Evolutionary conservation across 257 asterid genomes (phyloP).

Genomic region (Thymus quinquecostatus): DNA sequence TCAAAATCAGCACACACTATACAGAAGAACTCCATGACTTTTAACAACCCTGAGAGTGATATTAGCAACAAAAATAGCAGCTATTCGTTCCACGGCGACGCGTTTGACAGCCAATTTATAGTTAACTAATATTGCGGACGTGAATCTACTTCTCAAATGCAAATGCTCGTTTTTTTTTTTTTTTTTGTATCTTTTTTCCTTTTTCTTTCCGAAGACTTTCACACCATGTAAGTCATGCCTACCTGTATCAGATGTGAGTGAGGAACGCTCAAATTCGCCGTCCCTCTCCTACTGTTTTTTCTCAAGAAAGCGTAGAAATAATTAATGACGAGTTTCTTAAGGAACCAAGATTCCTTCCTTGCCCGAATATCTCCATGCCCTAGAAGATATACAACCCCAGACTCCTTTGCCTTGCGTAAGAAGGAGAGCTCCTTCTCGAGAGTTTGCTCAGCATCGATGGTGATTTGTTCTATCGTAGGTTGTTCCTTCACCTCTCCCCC

Average conservation of each 20-base stretch:
- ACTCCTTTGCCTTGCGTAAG: conserved; percentile 78
- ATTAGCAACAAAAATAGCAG: not conserved
- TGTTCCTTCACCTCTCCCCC: conserved; percentile 49
- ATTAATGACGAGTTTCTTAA: conserved; percentile 87
- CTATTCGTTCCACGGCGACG: conserved; percentile 1
- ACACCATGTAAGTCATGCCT: conserved; percentile 97
- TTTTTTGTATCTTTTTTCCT: too few relatives aligned
- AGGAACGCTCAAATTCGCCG: conserved; percentile 84
- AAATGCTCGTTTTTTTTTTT: not conserved
- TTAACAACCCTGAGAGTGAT: conserved; percentile 1
- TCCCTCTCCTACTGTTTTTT: conserved; percentile 87
- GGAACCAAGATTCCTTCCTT: conserved; percentile 89
- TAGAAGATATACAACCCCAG: conserved; percentile 90
- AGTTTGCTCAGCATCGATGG: conserved; percentile 67
- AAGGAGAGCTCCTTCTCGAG: conserved; percentile 91
- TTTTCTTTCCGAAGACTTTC: conserved; percentile 24
- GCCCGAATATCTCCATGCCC: conserved; percentile 94
- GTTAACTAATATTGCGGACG: conserved; percentile 1
- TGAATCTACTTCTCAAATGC: conserved; percentile 10
- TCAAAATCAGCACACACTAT: conserved; percentile 30
- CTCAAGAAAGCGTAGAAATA: conserved; percentile 90
- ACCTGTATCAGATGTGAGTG: conserved; percentile 90
- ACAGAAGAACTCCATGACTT: conserved; percentile 2
- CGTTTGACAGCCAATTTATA: not conserved
- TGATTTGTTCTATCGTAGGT: conserved; percentile 40